phyloP scores from a whole-genome alignment of 495 filamentous ascomycete species.

The Staphylotrichum longicolle region DNA sequence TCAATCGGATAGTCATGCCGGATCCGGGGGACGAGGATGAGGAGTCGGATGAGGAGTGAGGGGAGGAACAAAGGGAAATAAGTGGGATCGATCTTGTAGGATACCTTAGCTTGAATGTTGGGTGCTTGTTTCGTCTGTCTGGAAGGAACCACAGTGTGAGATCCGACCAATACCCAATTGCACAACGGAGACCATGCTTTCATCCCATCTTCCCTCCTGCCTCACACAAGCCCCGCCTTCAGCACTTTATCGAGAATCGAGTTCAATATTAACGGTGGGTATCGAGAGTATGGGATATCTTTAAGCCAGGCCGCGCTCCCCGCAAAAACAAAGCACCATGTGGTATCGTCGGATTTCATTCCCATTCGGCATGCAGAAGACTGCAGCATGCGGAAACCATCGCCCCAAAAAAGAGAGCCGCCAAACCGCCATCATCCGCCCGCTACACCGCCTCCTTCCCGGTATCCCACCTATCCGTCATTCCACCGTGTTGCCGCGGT shows the following conservation, averaged over 20 bases:
- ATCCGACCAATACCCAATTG: too few species aligned
- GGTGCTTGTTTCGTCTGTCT: too few species aligned
- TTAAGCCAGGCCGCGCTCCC: conserved; percentile 17
- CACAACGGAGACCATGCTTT: neutral
- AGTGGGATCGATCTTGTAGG: too few species aligned
- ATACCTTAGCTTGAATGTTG: too few species aligned
- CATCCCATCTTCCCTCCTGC: neutral
- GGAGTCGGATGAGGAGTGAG: conserved; percentile 30
- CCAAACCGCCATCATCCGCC: neutral
- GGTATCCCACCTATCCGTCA: neutral
- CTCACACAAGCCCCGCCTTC: neutral
- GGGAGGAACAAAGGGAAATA: neutral
- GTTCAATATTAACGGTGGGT: conserved; percentile 18
- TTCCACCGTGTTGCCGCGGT: neutral
- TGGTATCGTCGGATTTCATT: conserved; percentile 17
- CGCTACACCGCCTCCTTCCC: neutral
- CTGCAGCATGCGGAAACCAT: neutral
- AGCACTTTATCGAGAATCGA: neutral
- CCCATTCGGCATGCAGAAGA: neutral
- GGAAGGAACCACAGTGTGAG: too few species aligned
- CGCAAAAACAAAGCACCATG: conserved; percentile 16
- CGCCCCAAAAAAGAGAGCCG: neutral
- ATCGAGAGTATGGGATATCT: conserved; percentile 21
- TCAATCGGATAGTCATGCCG: conserved; percentile 45
- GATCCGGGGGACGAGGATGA: conserved; percentile 48